A percentile compares a stretch with the other conserved stretches of the same genome.
phyloP scores from a whole-genome alignment of 2,329 filamentous ascomycete species.

The Penicillium sp. region DNA sequence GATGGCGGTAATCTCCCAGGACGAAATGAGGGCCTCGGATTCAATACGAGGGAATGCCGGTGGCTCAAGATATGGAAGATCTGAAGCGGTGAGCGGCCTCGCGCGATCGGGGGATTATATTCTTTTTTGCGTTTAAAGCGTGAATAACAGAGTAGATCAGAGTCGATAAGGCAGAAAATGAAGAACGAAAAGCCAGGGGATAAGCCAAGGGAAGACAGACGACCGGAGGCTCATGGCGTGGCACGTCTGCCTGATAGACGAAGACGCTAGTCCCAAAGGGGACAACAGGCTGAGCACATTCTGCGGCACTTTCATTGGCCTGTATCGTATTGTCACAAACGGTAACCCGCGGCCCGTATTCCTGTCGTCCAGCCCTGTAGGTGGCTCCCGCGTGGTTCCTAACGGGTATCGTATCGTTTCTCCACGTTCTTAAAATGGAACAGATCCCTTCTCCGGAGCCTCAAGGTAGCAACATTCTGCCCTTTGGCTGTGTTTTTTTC shows the following conservation, averaged over 20 bases:
- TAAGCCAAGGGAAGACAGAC: conserved; percentile 24
- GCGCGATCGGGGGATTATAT: neutral
- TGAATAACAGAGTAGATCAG: no score
- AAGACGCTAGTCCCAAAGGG: conserved; percentile 26
- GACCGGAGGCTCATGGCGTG: conserved; percentile 23
- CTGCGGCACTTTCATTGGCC: conserved; percentile 12
- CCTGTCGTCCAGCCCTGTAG: neutral
- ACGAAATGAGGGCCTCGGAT: neutral
- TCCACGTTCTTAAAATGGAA: conserved; percentile 13
- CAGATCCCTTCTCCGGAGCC: conserved; percentile 3
- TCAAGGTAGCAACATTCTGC: neutral
- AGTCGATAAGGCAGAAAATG: conserved; percentile 9
- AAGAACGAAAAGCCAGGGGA: conserved; percentile 14
- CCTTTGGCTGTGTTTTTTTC: neutral
- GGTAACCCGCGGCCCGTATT: neutral
- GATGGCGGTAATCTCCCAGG: neutral
- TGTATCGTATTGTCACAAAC: neutral
- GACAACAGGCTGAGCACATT: conserved; percentile 26
- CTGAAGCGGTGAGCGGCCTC: conserved; percentile 10
- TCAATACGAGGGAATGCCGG: neutral
- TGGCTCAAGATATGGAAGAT: conserved; percentile 6
- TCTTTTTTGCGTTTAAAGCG: neutral
- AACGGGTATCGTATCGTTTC: conserved; percentile 7
- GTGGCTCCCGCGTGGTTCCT: conserved; percentile 1
- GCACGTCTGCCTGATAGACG: conserved; percentile 44